Conservation (phyloP, 2,329 filamentous ascomycete genomes). For the Dactylellina leptospora region DNA sequence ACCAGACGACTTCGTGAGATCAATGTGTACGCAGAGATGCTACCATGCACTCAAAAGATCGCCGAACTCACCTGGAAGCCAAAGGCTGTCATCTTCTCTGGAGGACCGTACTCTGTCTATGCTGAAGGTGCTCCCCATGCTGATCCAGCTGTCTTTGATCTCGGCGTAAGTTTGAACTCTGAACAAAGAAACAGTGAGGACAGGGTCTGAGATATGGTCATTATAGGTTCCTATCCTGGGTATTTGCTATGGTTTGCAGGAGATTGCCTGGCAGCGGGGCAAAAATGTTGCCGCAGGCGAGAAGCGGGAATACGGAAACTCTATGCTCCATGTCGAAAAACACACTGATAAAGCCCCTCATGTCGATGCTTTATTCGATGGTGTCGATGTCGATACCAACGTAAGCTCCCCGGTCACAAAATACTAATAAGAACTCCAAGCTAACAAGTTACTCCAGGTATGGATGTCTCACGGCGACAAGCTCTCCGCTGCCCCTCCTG, state of each 20-base stretch:
- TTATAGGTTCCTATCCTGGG: slow-evolving; percentile 63
- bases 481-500: slow-evolving; percentile 75
- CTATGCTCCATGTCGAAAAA: slow-evolving; percentile 70
- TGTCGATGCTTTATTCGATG: slow-evolving; percentile 80
- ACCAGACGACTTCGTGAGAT: slow-evolving; percentile 78
- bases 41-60: slow-evolving; percentile 84
- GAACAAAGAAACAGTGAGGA: neutral
- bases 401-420: slow-evolving; percentile 53
- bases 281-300: slow-evolving; percentile 73
- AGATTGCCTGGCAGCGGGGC: slow-evolving; percentile 75
- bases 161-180: slow-evolving; percentile 68
- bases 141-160: slow-evolving; percentile 81
- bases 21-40: slow-evolving; percentile 86
- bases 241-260: slow-evolving; percentile 74
- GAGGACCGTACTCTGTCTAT: slow-evolving; percentile 81
- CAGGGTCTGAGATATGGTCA: slow-evolving; percentile 52
- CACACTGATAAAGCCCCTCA: slow-evolving; percentile 68
- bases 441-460: slow-evolving; percentile 61
- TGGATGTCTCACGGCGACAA: slow-evolving; percentile 95
- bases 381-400: slow-evolving; percentile 74
- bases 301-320: slow-evolving; percentile 76
- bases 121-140: slow-evolving; percentile 79
- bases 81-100: slow-evolving; percentile 81
- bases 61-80: slow-evolving; percentile 80
- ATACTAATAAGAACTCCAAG: neutral